These are phyloP conservation scores for Populus euphratica DNA, from an alignment of 345 rosid genomes.

Conservation along the genomic window DNA sequence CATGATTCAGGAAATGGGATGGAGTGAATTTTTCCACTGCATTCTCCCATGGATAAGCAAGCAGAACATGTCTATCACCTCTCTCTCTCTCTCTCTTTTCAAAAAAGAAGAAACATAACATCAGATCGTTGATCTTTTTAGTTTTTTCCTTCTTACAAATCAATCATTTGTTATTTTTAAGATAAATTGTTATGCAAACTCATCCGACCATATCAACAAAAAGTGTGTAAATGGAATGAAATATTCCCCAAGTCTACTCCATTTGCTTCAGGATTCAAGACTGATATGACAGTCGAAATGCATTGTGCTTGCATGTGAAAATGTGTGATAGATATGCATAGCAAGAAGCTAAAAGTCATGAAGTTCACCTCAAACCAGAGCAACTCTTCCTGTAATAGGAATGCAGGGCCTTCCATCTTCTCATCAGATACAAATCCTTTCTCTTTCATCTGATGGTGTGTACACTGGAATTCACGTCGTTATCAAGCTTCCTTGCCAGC, in stretches of 20 bases:
- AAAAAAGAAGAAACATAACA: background rate
- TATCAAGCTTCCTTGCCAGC: background rate
- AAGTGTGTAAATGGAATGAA: background rate
- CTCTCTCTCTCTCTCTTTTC: background rate
- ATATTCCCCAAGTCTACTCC: background rate
- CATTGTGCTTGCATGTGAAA: background rate
- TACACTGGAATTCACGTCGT: background rate
- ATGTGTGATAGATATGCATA: background rate
- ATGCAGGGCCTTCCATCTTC: conserved; percentile 14
- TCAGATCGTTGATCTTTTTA: background rate
- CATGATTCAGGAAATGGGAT: conserved; percentile 5
- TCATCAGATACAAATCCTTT: conserved; percentile 5
- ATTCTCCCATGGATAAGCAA: background rate
- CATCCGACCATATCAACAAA: background rate
- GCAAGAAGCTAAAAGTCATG: background rate
- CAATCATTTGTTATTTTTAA: background rate
- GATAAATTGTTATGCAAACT: background rate
- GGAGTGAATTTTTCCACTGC: conserved; percentile 10
- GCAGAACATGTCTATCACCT: background rate
- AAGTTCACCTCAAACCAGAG: conserved; percentile 9
- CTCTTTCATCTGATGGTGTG: background rate
- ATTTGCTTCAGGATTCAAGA: background rate
- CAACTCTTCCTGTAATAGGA: conserved; percentile 9
- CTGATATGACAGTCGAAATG: background rate
- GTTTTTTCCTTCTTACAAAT: background rate